Conservation (phyloP, 805 yeast genomes). For the Lachancea sp. region DNA sequence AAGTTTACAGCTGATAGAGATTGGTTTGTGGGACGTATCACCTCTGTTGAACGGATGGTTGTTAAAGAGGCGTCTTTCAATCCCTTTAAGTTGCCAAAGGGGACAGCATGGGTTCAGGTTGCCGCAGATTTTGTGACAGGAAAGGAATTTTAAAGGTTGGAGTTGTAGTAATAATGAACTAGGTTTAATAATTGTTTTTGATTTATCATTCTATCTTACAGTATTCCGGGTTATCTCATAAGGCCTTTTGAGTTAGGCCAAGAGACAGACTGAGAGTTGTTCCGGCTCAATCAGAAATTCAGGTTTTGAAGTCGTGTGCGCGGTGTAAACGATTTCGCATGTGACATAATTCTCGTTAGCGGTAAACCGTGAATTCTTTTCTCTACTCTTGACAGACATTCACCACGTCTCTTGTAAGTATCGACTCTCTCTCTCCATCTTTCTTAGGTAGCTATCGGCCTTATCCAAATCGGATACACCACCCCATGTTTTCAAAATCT, state of each 20-base stretch:
- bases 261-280: too few species aligned
- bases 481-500: constrained; percentile 46
- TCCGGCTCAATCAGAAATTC: too few species aligned
- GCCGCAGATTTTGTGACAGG: constrained; percentile 37
- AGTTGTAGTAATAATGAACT: background rate
- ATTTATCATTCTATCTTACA: too few species aligned
- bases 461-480: constrained; percentile 34
- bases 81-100: constrained; percentile 60
- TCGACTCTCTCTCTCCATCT: constrained; percentile 56
- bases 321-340: too few species aligned
- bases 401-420: constrained; percentile 91
- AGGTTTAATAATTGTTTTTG: too few species aligned
- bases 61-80: constrained; percentile 45
- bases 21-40: constrained; percentile 75
- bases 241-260: too few species aligned
- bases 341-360: too few species aligned
- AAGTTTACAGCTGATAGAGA: constrained; percentile 45
- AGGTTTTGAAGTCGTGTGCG: too few species aligned
- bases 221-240: background rate
- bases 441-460: constrained; percentile 46
- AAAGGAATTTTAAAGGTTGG: background rate
- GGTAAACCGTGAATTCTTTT: too few species aligned
- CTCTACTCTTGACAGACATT: constrained; percentile 3
- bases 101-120: constrained; percentile 58
- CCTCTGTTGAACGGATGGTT: constrained; percentile 46